phyloP scores from a whole-genome alignment of 371 early-diverging fungal genomes.

The Rhizomucor miehei region DNA sequence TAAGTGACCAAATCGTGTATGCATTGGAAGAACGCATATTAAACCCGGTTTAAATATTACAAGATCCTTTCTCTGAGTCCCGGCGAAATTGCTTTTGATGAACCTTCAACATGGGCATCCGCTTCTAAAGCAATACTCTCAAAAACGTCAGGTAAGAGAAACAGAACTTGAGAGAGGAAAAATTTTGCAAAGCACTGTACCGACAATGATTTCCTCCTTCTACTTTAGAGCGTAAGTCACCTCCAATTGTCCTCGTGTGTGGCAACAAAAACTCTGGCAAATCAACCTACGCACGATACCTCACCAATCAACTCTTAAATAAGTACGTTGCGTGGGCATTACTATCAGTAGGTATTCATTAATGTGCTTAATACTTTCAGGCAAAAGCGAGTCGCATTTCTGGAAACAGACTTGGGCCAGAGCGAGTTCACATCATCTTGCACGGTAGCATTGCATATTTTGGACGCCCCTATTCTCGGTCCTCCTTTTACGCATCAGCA shows the following conservation, averaged over 20 bases:
- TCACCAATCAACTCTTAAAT: slow-evolving; percentile 67
- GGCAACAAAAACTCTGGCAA: slow-evolving; percentile 79
- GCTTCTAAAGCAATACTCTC: not conserved
- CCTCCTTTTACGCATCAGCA: slow-evolving; percentile 76
- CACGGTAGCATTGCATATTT: slow-evolving; percentile 64
- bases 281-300: slow-evolving; percentile 65
- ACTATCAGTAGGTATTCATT: not conserved
- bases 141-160: not conserved
- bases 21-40: not conserved
- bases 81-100: not conserved
- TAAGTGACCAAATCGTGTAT: slow-evolving; percentile 11
- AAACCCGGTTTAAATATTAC: not conserved
- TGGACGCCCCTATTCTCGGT: slow-evolving; percentile 65
- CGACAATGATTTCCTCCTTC: not conserved
- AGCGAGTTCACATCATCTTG: slow-evolving; percentile 77
- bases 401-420: slow-evolving; percentile 86
- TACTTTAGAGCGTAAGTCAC: slow-evolving; percentile 9
- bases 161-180: not conserved
- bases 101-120: too few relatives aligned
- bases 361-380: slow-evolving; percentile 9
- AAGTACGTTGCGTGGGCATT: slow-evolving; percentile 31
- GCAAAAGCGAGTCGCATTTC: slow-evolving; percentile 57
- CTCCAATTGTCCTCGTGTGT: slow-evolving; percentile 53
- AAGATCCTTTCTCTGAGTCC: not conserved
- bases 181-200: not conserved